Evolutionary conservation across 2,329 filamentous ascomycete genomes (phyloP), one percentile per base, ranked within the genome.

Genomic region (Trichoderma endophyticum): DNA sequence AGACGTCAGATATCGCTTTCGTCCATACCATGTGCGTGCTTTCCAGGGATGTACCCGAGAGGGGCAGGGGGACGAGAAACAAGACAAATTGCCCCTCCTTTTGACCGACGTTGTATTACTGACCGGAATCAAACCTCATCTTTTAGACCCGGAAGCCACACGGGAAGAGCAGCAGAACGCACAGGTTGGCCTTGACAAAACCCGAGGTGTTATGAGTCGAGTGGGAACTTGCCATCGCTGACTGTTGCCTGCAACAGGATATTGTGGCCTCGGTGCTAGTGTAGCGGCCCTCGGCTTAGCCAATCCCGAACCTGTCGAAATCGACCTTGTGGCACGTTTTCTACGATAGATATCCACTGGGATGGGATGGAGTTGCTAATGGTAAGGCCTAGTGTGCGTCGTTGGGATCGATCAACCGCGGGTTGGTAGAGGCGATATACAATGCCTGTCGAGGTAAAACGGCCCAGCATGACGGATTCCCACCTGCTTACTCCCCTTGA

Each of bases 1-100:
- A 88, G 73, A 97, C 95, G 0, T 81, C 82, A 12, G 83, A 88
- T 36, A 86, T 97, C 74, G 92, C 89, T 2, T 97, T 99, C 80
- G 89, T 98, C 7, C 94, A 97, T 79, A 92, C 92, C 8, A 93
- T 97, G 92, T 94, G 82, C 81, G 90, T 78, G 15, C n/a, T 6
- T 26, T 9, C 43, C 28, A 18, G 39, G 57, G 30, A 54, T 54
- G 48, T 54, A 24, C 48, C 48, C 48, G 48, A 54, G 15, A 64
- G 28, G 56, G 8, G 15, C 15, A 24, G 30, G 24, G 59, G 36
- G 34, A 21, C 5, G n/a, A 54, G 12, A 26, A 32, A 6, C 9
- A 24, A 51, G 39, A 30, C 43, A 51, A 21, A n/a, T 28, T 26
- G 30, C 21, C n/a, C 56, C 56, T 61, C 56, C 48, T 28, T 67